phyloP scores from a whole-genome alignment of 257 asterid species.

The Eustoma russellianum region DNA sequence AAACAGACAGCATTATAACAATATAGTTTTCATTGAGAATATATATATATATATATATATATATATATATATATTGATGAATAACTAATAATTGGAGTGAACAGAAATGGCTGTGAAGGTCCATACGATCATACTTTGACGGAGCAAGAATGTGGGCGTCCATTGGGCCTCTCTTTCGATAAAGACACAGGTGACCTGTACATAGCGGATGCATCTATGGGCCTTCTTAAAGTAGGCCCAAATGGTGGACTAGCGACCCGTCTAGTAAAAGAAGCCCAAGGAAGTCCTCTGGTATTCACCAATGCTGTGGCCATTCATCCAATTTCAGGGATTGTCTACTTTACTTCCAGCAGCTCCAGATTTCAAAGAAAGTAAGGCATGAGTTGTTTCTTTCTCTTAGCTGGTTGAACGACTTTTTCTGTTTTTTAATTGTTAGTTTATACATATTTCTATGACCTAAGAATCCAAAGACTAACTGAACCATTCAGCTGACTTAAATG shows the following conservation, averaged over 20 bases:
- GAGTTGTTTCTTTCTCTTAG: neutral
- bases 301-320: conserved; percentile 52
- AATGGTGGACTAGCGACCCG: conserved; percentile 51
- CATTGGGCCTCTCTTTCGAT: conserved; percentile 58
- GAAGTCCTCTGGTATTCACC: conserved; percentile 38
- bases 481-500: too few species aligned
- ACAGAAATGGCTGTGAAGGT: conserved; percentile 46
- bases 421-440: neutral
- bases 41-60: too few species aligned
- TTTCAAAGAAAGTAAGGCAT: conserved; percentile 36
- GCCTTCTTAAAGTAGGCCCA: conserved; percentile 58
- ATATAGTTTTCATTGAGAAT: too few species aligned
- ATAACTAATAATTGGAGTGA: neutral
- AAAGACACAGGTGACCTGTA: conserved; percentile 41
- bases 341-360: conserved; percentile 50
- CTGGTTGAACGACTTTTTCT: too few species aligned
- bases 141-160: conserved; percentile 69
- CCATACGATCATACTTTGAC: conserved; percentile 17
- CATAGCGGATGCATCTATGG: conserved; percentile 67
- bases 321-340: conserved; percentile 33
- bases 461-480: too few species aligned
- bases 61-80: too few species aligned
- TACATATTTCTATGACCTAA: neutral
- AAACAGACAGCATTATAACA: too few species aligned
- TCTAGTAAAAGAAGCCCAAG: conserved; percentile 27